Evolutionary conservation across 73 alveolate genomes (phyloP).

Genomic region (Halteria grandinella): DNA sequence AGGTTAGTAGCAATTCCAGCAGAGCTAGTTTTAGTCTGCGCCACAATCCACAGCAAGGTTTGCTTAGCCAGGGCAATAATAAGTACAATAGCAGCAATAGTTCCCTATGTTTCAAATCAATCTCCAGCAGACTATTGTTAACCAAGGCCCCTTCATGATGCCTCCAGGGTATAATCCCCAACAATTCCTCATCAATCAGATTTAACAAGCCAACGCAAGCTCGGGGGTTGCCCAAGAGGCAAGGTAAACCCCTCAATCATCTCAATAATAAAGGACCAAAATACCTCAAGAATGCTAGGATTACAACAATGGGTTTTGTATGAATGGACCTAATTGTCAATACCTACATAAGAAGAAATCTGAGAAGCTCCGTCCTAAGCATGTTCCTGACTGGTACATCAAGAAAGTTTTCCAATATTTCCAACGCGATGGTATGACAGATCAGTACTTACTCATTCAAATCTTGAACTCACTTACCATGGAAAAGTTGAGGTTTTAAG

Average conservation of each 20-base stretch:
- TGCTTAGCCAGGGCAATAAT: too few species aligned
- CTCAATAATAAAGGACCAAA: neutral
- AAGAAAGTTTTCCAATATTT: slow-evolving; percentile 32
- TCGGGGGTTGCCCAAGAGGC: neutral
- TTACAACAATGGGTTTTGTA: slow-evolving; percentile 43
- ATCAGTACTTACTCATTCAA: slow-evolving; percentile 16
- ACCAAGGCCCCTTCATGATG: neutral
- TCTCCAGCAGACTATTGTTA: neutral
- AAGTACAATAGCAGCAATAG: too few species aligned
- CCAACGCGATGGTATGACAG: slow-evolving; percentile 47
- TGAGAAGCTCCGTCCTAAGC: slow-evolving; percentile 26
- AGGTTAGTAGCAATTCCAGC: too few species aligned
- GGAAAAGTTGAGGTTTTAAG: slow-evolving; percentile 29
- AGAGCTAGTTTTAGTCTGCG: too few species aligned
- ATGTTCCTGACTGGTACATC: slow-evolving; percentile 20
- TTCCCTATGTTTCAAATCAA: neutral
- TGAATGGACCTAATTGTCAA: slow-evolving; percentile 21
- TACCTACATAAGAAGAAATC: slow-evolving; percentile 30
- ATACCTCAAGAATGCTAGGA: slow-evolving; percentile 21
- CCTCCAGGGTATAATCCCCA: neutral
- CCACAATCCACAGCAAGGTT: too few species aligned
- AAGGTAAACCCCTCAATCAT: neutral
- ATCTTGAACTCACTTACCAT: slow-evolving; percentile 30
- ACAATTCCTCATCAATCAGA: neutral
- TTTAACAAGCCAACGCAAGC: neutral